Conservation (phyloP, 2,329 filamentous ascomycete genomes). For the Penicillium sp. region DNA sequence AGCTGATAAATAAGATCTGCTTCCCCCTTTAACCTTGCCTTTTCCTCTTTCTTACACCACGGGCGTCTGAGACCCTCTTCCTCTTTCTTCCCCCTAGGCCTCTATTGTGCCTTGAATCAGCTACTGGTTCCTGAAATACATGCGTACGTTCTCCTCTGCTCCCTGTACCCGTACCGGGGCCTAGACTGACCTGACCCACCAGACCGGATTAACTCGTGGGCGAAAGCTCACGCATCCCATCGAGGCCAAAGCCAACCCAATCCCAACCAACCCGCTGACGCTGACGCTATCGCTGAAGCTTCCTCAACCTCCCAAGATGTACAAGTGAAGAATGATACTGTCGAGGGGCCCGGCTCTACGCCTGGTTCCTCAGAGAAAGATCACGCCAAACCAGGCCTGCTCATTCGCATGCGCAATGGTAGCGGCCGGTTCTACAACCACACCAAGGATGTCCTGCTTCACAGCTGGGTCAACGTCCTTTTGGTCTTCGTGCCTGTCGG, state of each 20-base stretch:
- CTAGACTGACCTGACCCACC: slow-evolving; percentile 10
- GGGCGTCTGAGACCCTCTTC: slow-evolving; percentile 3
- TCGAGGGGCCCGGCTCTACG: slow-evolving; percentile 12
- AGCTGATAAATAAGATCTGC: slow-evolving; percentile 15
- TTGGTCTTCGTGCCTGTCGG: slow-evolving; percentile 42
- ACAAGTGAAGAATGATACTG: slow-evolving; percentile 30
- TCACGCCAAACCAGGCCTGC: slow-evolving; percentile 19
- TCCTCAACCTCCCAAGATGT: slow-evolving; percentile 20
- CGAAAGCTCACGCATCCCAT: slow-evolving; percentile 38
- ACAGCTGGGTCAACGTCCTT: slow-evolving; percentile 44
- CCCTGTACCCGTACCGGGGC: not conserved
- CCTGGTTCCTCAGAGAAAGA: slow-evolving; percentile 20
- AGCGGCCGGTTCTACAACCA: slow-evolving; percentile 30
- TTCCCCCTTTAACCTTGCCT: slow-evolving; percentile 3
- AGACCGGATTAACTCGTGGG: slow-evolving; percentile 40
- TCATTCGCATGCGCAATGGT: slow-evolving; percentile 30
- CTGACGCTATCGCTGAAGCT: slow-evolving; percentile 4
- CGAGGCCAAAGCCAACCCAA: slow-evolving; percentile 8
- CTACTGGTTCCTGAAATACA: slow-evolving; percentile 30
- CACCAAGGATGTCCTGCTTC: slow-evolving; percentile 31
- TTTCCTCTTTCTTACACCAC: not conserved
- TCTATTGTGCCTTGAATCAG: slow-evolving; percentile 18
- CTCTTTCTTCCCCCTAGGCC: slow-evolving; percentile 9
- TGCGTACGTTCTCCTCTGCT: slow-evolving; percentile 27
- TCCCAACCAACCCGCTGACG: slow-evolving; percentile 3